Evolutionary conservation across 495 filamentous ascomycete genomes (phyloP), one percentile per base, ranked within the genome.

Genomic region (Halenospora varia): DNA sequence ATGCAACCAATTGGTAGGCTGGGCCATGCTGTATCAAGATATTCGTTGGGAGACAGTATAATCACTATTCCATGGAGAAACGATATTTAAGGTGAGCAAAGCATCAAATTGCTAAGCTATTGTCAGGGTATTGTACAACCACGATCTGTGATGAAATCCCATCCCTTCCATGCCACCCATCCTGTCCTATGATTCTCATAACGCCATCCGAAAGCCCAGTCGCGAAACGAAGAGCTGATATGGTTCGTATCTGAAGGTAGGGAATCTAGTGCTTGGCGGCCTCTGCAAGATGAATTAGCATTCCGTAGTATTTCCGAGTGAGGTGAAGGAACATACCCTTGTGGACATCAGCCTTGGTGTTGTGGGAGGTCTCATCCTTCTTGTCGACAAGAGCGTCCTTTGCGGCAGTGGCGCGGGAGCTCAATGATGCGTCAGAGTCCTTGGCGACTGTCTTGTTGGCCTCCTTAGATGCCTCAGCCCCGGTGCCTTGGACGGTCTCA

Each of bases 381-480:
- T 85, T 85, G 76, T 84, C 79, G 45, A 68, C 68, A 56, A 80
- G 54, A 59, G 79, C 79, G 55, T 83, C 78, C 63, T 80, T 80
- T 53, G 77, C 77, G 40, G 82, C 82, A 24, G 72, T 65, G 63
- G 77, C 67, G 57, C 82, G 82, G 69, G 74, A 76, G 68, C 73
- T 62, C 25, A 78, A n/a, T 46, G 57, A 60, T 29, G 71, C 77
- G 67, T 80, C 68, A 70, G 45, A 65, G 74, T 85, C 81, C 78
- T 85, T 82, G 65, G 82, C 82, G 49, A 83, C 76, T 29, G 76
- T 22, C 78, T 86, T 86, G 78, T 86, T 85, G 72, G 79, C 74
- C 77, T 85, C 82, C 80, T 86, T 86, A 73, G 77, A 81, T 29
- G 79, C 75, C 49, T 66, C 70, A 22, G 69, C 42, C 52, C 53